Conservation (phyloP, 129 eudicot genomes). For the Flaveria trinervia region DNA sequence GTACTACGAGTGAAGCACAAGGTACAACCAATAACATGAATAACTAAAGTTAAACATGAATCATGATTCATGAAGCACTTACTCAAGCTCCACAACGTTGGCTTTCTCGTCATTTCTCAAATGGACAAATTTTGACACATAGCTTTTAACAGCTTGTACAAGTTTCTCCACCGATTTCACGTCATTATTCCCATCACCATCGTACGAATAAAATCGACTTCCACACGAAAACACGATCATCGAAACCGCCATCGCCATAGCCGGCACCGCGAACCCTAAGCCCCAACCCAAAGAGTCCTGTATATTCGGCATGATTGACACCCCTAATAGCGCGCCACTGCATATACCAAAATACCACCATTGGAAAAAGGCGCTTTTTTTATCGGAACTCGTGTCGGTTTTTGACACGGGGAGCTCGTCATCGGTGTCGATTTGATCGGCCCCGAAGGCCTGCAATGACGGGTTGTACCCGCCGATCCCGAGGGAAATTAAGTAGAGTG, state of each 20-base stretch:
- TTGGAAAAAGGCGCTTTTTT: conserved; percentile 70
- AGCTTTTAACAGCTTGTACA: conserved; percentile 42
- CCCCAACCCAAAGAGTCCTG: conserved; percentile 96
- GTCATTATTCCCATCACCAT: conserved; percentile 33
- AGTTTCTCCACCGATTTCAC: conserved; percentile 33
- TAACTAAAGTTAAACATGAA: neutral
- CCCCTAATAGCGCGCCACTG: conserved; percentile 84
- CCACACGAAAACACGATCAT: conserved; percentile 64
- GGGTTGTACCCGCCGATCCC: conserved; percentile 97
- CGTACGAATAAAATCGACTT: conserved; percentile 48
- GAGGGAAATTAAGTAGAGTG: conserved; percentile 74
- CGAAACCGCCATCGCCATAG: conserved; percentile 63
- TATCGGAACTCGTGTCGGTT: conserved; percentile 36
- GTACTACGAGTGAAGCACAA: neutral
- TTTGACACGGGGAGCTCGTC: conserved; percentile 61
- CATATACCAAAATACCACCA: conserved; percentile 99
- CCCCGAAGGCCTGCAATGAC: conserved; percentile 89
- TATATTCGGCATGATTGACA: conserved; percentile 75
- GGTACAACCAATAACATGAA: neutral
- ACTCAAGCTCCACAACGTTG: conserved; percentile 64
- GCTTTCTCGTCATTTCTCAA: conserved; percentile 24
- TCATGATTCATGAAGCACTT: conserved; percentile 38
- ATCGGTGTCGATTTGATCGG: conserved; percentile 69
- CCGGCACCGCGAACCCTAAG: conserved; percentile 91
- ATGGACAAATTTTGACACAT: conserved; percentile 36